Base-by-base conservation (phyloP, 2,329 filamentous ascomycete species). In the Fusarium sp. region DNA sequence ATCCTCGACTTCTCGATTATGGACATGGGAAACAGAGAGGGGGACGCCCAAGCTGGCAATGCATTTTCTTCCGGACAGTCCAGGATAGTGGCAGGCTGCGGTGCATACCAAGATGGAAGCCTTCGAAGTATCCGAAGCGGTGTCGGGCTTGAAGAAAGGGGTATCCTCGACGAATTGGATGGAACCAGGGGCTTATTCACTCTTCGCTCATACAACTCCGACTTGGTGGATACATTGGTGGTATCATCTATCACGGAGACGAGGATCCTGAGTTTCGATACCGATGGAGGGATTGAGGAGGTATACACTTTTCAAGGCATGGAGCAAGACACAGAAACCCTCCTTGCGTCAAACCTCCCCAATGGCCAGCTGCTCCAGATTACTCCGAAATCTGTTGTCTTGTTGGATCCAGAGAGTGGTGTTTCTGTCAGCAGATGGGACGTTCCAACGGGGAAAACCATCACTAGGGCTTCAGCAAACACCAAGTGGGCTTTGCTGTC, bases 51-150 rank as follows among this genome's bases (percentile, higher is more conserved):
- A 62, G 79, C 84, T 16, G 91, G 90, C 3, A 96, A 96, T 74
- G 92, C 96, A 67, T 99, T 97, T 75, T 97, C 94, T 0, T 97
- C 95, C 0, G 96, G 96, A 0, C 95, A 99, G 79, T 94, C 96
- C 49, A 88, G 94, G 38, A 92, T 99, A 65, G 93, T 99, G 10
- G 94, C 95, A 2, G 95, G 93, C 0, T 97, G 94, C 60, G 96
- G 96, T 27, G 93, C 92, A 0, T 96, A 93, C 76, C 90, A 92
- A 69, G 93, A 97, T 74, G 96, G 96, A 16, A 95, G 91, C 61
- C 81, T 99, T 58, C 86, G 96, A 65, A 97, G 93, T 76, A 93
- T 99, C 20, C 87, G 96, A 59, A 98, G 95, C 77, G 96, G 96
- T 54, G 94, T 99, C 55, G 94, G 94, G 0, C 86, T 98, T 56